A percentile compares a stretch with the other conserved stretches of the same genome.
Evolutionary conservation across 225 moss, liverwort and hornwort genomes (phyloP).

Genomic region (Lunularia cruciata): DNA sequence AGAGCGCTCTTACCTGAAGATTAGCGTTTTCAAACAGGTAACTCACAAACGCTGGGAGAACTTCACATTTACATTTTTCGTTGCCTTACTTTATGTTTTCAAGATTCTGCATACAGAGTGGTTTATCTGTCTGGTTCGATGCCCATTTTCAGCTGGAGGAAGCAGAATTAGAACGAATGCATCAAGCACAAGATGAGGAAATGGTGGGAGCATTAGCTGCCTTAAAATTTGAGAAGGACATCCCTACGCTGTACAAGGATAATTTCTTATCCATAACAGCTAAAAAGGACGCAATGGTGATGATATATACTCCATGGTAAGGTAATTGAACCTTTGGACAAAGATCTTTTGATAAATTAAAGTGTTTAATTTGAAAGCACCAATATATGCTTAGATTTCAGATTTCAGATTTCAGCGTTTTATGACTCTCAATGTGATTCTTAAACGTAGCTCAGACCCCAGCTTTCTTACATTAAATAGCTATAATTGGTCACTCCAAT

Average conservation of each 20-base stretch:
- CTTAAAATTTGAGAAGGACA: slow-evolving; percentile 10
- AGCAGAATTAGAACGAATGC: not conserved
- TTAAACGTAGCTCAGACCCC: too few species aligned
- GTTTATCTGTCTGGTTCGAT: not conserved
- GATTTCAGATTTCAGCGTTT: too few species aligned
- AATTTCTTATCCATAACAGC: slow-evolving; percentile 1
- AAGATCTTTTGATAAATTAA: too few species aligned
- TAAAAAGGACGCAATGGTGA: slow-evolving; percentile 10
- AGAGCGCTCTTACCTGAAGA: slow-evolving; percentile 3
- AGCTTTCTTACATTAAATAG: not conserved
- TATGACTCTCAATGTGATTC: too few species aligned
- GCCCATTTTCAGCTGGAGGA: slow-evolving; percentile 9
- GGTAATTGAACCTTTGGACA: too few species aligned
- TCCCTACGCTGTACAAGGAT: slow-evolving; percentile 8
- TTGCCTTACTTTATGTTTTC: not conserved
- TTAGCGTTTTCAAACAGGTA: not conserved
- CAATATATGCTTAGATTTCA: too few species aligned
- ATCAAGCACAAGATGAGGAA: slow-evolving; percentile 6
- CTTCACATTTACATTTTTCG: not conserved
- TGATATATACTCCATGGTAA: slow-evolving; percentile 21
- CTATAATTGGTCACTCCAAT: too few species aligned
- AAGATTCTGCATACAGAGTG: not conserved
- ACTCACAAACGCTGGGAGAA: not conserved
- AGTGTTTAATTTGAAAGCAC: too few species aligned
- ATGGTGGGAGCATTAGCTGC: not conserved